Percentiles rank a stretch among this genome's conserved stretches.
Evolutionary conservation across 2,329 filamentous ascomycete species (phyloP).

Genomic region (Aspergillus tamarii): DNA sequence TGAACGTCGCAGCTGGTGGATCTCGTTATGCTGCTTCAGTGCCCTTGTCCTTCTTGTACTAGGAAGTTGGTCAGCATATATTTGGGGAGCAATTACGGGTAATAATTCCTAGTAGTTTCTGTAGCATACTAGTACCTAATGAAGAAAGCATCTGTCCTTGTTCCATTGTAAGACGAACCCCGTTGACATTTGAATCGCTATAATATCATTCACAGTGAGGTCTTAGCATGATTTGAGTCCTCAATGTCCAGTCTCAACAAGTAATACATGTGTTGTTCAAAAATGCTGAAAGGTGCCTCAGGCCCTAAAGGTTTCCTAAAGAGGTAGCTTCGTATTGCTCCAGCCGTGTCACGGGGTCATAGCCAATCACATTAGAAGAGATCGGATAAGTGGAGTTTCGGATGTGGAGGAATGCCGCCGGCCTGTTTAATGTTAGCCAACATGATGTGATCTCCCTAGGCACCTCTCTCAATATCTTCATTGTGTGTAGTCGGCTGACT

Average conservation of each 20-base stretch:
- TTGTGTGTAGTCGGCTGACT: no score
- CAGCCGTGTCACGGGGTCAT: no score
- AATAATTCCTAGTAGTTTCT: conserved; percentile 42
- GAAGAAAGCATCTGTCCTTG: no score
- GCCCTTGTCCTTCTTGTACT: conserved; percentile 51
- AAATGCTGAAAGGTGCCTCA: not conserved
- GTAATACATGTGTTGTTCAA: no score
- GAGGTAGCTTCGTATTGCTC: not conserved
- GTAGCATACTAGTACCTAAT: no score
- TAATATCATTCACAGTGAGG: no score
- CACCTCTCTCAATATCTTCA: no score
- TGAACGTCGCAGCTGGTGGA: conserved; percentile 42
- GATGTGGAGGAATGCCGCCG: conserved; percentile 1
- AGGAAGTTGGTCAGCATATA: conserved; percentile 57
- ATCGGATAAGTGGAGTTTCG: not conserved
- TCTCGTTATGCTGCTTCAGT: conserved; percentile 51
- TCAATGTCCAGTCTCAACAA: no score
- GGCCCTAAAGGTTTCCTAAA: not conserved
- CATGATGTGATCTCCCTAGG: no score
- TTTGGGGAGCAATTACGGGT: conserved; percentile 63
- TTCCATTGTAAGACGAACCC: no score
- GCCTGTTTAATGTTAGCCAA: not conserved
- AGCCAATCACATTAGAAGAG: not conserved
- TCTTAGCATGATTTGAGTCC: no score
- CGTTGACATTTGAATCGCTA: no score